Evolutionary conservation across 208 protist species (phyloP).

Genomic region (Blechomonas ayalai): DNA sequence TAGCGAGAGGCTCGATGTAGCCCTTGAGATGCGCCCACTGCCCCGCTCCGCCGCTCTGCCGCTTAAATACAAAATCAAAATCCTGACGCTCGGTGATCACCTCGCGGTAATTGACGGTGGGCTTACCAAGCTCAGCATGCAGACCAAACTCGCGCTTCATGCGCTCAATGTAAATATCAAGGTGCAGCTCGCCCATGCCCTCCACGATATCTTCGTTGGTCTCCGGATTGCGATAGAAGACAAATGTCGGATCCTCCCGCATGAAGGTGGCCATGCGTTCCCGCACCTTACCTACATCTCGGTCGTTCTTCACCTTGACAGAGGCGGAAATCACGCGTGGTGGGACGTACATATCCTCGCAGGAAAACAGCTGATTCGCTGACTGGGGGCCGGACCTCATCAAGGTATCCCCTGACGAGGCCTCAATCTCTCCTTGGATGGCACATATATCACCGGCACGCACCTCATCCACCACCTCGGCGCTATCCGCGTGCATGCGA

Average conservation of each 20-base stretch:
- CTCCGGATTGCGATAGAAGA: slow-evolving; percentile 90
- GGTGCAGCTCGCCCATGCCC: slow-evolving; percentile 96
- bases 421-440: slow-evolving; percentile 97
- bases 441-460: slow-evolving; percentile 97
- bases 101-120: slow-evolving; percentile 96
- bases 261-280: slow-evolving; percentile 90
- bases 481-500: slow-evolving; percentile 97
- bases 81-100: slow-evolving; percentile 84
- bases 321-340: slow-evolving; percentile 97
- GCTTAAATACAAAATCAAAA: slow-evolving; percentile 98
- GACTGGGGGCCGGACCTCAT: slow-evolving; percentile 69
- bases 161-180: slow-evolving; percentile 96
- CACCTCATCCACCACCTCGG: slow-evolving; percentile 92
- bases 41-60: slow-evolving; percentile 97
- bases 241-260: slow-evolving; percentile 96
- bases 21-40: slow-evolving; percentile 97
- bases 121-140: slow-evolving; percentile 89
- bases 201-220: slow-evolving; percentile 93
- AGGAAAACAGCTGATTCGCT: slow-evolving; percentile 57
- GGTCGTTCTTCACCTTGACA: slow-evolving; percentile 87
- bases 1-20: slow-evolving; percentile 84
- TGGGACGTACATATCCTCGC: slow-evolving; percentile 97
- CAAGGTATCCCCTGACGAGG: slow-evolving; percentile 95
- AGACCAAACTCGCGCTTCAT: slow-evolving; percentile 93
- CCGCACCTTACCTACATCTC: slow-evolving; percentile 61